These are phyloP conservation scores for Epichloe bromicola DNA, from an alignment of 2,329 filamentous ascomycete species.

Conservation along the genomic window DNA sequence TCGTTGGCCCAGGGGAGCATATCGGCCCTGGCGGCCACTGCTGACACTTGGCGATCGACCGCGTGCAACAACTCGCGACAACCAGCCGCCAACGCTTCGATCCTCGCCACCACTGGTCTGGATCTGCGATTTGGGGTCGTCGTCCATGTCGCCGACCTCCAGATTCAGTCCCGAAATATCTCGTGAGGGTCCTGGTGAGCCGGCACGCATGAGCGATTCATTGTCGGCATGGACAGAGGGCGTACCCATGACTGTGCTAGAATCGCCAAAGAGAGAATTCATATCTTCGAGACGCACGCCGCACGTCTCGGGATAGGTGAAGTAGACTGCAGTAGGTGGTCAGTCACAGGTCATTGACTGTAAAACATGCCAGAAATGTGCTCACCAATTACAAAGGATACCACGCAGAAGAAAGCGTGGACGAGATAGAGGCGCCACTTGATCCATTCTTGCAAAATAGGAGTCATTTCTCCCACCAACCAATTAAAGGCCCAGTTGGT, in stretches of 20 bases:
- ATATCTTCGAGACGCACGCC: conserved; percentile 94
- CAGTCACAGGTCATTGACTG: background rate
- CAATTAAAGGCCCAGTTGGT: conserved; percentile 99
- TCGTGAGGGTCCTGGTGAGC: conserved; percentile 57
- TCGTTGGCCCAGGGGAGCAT: conserved; percentile 28
- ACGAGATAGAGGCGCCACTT: conserved; percentile 89
- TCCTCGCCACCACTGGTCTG: conserved; percentile 21
- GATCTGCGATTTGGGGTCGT: conserved; percentile 30
- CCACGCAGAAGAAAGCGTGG: conserved; percentile 92
- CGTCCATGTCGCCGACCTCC: conserved; percentile 51
- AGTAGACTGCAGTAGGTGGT: conserved; percentile 56
- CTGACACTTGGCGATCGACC: conserved; percentile 25
- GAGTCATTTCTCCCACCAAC: conserved; percentile 90
- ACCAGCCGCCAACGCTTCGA: conserved; percentile 38
- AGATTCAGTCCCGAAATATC: conserved; percentile 74
- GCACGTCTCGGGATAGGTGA: conserved; percentile 93
- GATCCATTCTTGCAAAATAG: conserved; percentile 82
- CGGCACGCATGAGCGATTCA: conserved; percentile 65
- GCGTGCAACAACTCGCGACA: conserved; percentile 27
- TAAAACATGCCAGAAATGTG: background rate
- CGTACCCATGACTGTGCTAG: conserved; percentile 67
- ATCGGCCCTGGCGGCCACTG: conserved; percentile 27
- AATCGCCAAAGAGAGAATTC: conserved; percentile 88
- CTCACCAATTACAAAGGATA: conserved; percentile 92
- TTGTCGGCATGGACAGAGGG: conserved; percentile 62